Evolutionary conservation across 768 basidiomycete species (phyloP), one percentile per base, ranked within the genome.

Genomic region (Hortiboletus flavorubellus): DNA sequence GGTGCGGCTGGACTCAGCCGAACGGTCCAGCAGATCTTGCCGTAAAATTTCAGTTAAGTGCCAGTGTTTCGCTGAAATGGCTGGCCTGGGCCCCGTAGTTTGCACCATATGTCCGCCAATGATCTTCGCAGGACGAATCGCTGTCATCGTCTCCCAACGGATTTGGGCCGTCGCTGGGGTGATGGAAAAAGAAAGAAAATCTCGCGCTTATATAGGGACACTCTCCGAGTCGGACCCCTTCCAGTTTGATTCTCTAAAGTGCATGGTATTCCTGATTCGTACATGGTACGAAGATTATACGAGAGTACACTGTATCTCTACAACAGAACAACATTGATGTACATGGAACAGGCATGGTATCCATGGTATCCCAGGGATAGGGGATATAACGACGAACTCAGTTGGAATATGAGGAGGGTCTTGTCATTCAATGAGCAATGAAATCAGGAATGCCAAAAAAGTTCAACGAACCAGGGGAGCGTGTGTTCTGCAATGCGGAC

Each of bases 401-500:
- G 50, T 68, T 68, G 30, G 71, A 62, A 59, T 77, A 77, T 8
- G 76, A 77, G 8, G 76, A 76, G 23, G 76, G 77, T 31, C 70
- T 77, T 77, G 53, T 53, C 21, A 33, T 47, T 34, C 12, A 59
- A 3, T 56, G 8, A 64, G 53, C 46, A 34, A 56, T 42, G 21
- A 29, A 29, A 47, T 26, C 33, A 37, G 8, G 7, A 9, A 26
- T 30, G 10, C 18, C 38, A 50, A 42, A 26, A 8, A 44, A 58
- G 49, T 11, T 14, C 14, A 35, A 77, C 80, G 46, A 65, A 89
- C 87, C 85, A 68, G 82, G 76, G 23, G 83, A 80, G 42, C 81
- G 80, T 8, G 79, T 64, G 62, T 72, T 82, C 66, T 87, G 86
- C 48, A 93, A 78, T 38, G 82, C 81, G 40, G 73, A 70, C 37